phyloP scores from a whole-genome alignment of 2,329 filamentous ascomycete species.

The Amesomyces nigricolor region DNA sequence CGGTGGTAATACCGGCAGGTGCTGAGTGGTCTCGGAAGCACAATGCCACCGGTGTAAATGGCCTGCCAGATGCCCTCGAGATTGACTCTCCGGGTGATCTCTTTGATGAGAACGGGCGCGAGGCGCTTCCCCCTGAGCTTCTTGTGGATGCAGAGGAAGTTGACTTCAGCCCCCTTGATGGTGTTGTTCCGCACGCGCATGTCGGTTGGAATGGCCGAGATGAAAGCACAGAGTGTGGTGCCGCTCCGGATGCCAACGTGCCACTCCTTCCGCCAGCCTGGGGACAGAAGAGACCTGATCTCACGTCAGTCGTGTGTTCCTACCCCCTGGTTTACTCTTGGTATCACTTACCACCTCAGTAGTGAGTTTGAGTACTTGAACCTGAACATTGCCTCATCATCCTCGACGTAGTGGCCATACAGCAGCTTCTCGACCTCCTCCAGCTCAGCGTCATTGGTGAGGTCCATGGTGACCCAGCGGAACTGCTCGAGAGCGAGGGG shows the following conservation, averaged over 20 bases:
- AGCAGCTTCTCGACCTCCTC: slow-evolving; percentile 89
- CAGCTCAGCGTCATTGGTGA: slow-evolving; percentile 70
- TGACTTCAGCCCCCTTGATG: slow-evolving; percentile 83
- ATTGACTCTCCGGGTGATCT: slow-evolving; percentile 91
- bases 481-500: slow-evolving; percentile 70
- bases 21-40: slow-evolving; percentile 85
- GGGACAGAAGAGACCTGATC: slow-evolving; percentile 80
- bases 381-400: slow-evolving; percentile 93
- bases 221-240: slow-evolving; percentile 88
- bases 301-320: neutral
- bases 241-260: slow-evolving; percentile 87
- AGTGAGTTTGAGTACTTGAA: slow-evolving; percentile 93
- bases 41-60: slow-evolving; percentile 88
- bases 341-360: slow-evolving; percentile 66
- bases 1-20: slow-evolving; percentile 96
- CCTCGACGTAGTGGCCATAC: slow-evolving; percentile 93
- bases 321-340: neutral
- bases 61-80: slow-evolving; percentile 84
- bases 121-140: slow-evolving; percentile 91
- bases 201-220: slow-evolving; percentile 83
- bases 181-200: slow-evolving; percentile 72
- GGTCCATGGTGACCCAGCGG: slow-evolving; percentile 89
- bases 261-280: slow-evolving; percentile 91
- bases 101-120: slow-evolving; percentile 91
- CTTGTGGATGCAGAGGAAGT: slow-evolving; percentile 98